Conservation (phyloP, 106 monocot species). For the Gastrodia elata region DNA sequence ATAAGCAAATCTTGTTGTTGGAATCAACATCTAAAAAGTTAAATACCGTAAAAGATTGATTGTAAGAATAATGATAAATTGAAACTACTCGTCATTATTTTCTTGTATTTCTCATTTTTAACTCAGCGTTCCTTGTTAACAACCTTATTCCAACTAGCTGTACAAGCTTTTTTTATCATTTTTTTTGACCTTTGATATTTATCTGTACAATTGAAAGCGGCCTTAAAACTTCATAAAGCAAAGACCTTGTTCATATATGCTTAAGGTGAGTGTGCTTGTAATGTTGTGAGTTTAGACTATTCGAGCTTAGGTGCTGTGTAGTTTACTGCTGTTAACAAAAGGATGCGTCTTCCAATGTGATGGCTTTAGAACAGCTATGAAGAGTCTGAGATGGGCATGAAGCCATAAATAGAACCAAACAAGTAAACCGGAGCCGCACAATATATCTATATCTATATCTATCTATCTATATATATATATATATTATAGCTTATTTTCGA, state of each 20-base stretch:
- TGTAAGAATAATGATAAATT: not conserved
- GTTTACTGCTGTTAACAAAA: no score
- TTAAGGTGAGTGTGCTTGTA: not conserved
- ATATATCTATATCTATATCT: no score
- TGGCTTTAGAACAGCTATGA: no score
- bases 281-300: no score
- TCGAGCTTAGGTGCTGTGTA: no score
- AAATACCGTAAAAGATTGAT: not conserved
- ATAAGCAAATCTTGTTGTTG: not conserved
- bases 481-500: not conserved
- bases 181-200: not conserved
- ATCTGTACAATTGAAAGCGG: not conserved
- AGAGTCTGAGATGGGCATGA: no score
- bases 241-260: not conserved
- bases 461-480: no score
- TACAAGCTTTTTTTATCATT: not conserved
- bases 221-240: not conserved
- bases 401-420: not conserved
- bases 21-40: not conserved
- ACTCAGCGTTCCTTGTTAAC: not conserved
- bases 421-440: not conserved
- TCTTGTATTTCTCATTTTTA: not conserved
- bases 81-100: not conserved
- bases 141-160: not conserved
- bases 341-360: no score